Base-by-base conservation (phyloP, 169 alveolate genomes). In the Pseudocohnilembus persalinus region DNA sequence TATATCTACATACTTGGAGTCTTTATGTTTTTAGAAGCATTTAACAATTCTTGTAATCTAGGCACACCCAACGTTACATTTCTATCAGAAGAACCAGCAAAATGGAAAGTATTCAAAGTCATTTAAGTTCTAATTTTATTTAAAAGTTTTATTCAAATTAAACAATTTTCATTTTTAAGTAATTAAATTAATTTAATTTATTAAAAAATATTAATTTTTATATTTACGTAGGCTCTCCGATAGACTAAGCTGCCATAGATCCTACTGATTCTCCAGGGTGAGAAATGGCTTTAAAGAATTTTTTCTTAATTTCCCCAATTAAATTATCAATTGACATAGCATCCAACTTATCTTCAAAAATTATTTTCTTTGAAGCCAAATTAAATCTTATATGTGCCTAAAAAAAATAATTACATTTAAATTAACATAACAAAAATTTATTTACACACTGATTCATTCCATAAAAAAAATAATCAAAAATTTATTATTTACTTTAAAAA, bases 181-280 rank as follows among this genome's bases (percentile, higher is more conserved):
- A 49, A 49, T 49, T 49, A 11, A 49, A 11, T 49, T 49, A 49
- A 11, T 11, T 49, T 4, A 11, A 49, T 49, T 4, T 49, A 49
- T 11, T 11, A 11, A 49, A 49, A 49, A 11, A 49, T 11, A 49
- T 49, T 11, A 49, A 49, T 11, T 49, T 11, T 11, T 49, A 49
- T n/a, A 49, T 49, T 49, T 49, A 49, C 68, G 99, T 99, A 29
- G 99, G 99, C 88, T 99, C 99, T 77, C 99, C 99, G 33, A 99
- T 98, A n/a, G 99, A 97, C 92, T 99, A 99, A 4, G 99, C 99
- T 4, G 99, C 99, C 30, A 99, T 96, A 31, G 99, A 98, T 0
- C 99, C 99, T 32, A 98, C 99, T 94, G 98, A 97, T 83, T 99
- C 99, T 31, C 99, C 99, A 28, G 99, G 99, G 88, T 98, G 98